Conservation (phyloP, 805 yeast genomes). For the Ogataea saltuana region DNA sequence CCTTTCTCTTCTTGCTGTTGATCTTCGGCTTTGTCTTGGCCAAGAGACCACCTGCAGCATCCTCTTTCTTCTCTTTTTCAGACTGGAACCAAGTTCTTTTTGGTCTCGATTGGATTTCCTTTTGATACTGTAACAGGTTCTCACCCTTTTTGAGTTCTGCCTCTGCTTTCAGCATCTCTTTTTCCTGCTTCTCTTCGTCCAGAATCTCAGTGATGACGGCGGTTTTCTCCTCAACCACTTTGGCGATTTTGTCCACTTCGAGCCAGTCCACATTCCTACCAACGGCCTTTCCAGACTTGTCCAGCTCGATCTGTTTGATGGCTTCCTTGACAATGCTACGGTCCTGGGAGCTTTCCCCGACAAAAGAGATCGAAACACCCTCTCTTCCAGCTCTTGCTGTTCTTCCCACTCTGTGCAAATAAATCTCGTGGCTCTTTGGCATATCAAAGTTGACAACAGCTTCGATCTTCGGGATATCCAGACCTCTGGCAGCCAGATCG, state of each 20-base stretch:
- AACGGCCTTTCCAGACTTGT: slow-evolving; percentile 59
- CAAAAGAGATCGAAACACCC: slow-evolving; percentile 90
- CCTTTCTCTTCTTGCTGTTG: slow-evolving; percentile 71
- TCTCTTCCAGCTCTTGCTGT: slow-evolving; percentile 99
- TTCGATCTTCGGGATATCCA: slow-evolving; percentile 97
- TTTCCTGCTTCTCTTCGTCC: slow-evolving; percentile 85
- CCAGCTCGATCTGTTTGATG: slow-evolving; percentile 61
- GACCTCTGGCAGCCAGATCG: slow-evolving; percentile 98
- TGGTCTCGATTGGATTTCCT: slow-evolving; percentile 87
- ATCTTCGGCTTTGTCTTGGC: slow-evolving; percentile 47
- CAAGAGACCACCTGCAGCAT: too few relatives aligned
- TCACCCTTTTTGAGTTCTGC: slow-evolving; percentile 86
- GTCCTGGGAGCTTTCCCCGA: slow-evolving; percentile 87
- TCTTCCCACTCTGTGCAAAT: slow-evolving; percentile 97
- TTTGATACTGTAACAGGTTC: slow-evolving; percentile 74
- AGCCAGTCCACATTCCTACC: slow-evolving; percentile 92
- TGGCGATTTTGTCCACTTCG: slow-evolving; percentile 69
- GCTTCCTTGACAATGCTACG: slow-evolving; percentile 90
- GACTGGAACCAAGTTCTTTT: slow-evolving; percentile 95
- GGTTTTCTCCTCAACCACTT: slow-evolving; percentile 58
- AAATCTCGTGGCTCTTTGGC: slow-evolving; percentile 91
- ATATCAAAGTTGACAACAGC: slow-evolving; percentile 92
- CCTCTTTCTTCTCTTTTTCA: slow-evolving; percentile 49
- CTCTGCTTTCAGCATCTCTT: slow-evolving; percentile 85
- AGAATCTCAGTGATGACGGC: slow-evolving; percentile 72